Base-by-base conservation (phyloP, 441 rosid species). In the Breynia disticha region DNA sequence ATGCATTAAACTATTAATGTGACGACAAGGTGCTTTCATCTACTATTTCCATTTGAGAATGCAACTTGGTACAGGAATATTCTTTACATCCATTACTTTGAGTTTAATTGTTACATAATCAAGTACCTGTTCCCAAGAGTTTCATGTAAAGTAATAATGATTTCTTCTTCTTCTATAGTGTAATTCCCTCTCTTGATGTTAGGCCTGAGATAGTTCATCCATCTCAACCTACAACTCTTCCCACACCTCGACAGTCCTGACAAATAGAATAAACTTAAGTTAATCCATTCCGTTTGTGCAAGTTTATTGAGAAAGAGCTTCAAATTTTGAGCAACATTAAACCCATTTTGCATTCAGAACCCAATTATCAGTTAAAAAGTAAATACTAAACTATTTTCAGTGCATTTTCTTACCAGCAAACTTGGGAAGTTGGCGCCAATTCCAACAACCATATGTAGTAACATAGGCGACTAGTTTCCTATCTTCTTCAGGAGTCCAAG, bases 221-320 rank as follows among this genome's bases (percentile, higher is more conserved):
- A 79, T 50, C 89, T 49, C 49, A 82, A 61, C 59, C 90, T 72
- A 73, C 90, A 82, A 50, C 90, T 82, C 54, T 82, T 82, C 11
- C 90, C 90, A 28, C 86, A 79, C 62, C 90, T 79, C 11, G 69
- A 57, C 5, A 82, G 64, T 5, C 85, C 85, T 82, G 67, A 54
- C 3, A 62, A 24, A 9, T 10, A 8, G 15, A 1, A 8, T 46
- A 1, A 46, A 44, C 2, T 16, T 9, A 46, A 4, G 17, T 19
- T 16, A 10, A 46, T 10, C 17, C 7, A 0, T 10, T 18, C 50
- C 2, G 12, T 16, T 46, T 2, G 32, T 24, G 32, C 7, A 24
- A 24, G 32, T 24, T n/a, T n/a, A n/a, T n/a, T n/a, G n/a, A n/a
- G n/a, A n/a, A n/a, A n/a, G n/a, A n/a, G n/a, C n/a, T n/a, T n/a